Evolutionary conservation across 805 yeast genomes (phyloP), one percentile per base, ranked within the genome.

Genomic region (Cyberlindnera misumaiensis): DNA sequence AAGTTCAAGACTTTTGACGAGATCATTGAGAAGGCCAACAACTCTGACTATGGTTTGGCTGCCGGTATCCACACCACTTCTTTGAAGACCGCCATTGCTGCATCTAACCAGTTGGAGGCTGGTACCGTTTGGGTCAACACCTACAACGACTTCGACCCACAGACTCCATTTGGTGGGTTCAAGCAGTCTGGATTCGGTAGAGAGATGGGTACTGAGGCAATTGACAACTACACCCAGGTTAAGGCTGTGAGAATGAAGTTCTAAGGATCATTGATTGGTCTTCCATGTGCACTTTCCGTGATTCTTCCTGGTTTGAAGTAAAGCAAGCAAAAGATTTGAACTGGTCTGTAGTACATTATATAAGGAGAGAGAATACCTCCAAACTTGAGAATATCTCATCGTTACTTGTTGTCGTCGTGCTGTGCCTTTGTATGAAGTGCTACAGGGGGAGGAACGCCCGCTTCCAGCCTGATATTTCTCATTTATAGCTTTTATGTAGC

Each of bases 141-240:
- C 39, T 81, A 86, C 64, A 87, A 87, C 66, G 87, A 83, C 55
- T 81, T 86, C 71, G 89, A 87, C 62, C 78, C 72, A 50, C 73
- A 78, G 62, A 80, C 87, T 58, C 97, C 97, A 55, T 88, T 88
- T 59, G 96, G 96, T 51, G 97, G 97, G 35, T 83, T 68, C 68
- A 84, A 85, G 62, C 74, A 77, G 69, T 80, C 90, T 44, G 97
- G 97, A 61, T 66, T 81, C 42, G 96, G 96, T 55, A 75, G 94
- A 59, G 97, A 88, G 71, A 77, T 88, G 72, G 95, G 96, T 54
- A 77, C 76, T 42, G 89, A 85, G 52, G 95, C 94, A 36, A 64
- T 88, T 51, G 83, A 80, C 46, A 80, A 80, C 60, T 88, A 86
- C 72, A 75, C 85, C 47, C 90, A 84, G 61, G 72, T 70, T 47